Evolutionary conservation across 176 grass and related monocot genomes (phyloP), one percentile per base, ranked within the genome.

Genomic region (Oryza meridionalis): DNA sequence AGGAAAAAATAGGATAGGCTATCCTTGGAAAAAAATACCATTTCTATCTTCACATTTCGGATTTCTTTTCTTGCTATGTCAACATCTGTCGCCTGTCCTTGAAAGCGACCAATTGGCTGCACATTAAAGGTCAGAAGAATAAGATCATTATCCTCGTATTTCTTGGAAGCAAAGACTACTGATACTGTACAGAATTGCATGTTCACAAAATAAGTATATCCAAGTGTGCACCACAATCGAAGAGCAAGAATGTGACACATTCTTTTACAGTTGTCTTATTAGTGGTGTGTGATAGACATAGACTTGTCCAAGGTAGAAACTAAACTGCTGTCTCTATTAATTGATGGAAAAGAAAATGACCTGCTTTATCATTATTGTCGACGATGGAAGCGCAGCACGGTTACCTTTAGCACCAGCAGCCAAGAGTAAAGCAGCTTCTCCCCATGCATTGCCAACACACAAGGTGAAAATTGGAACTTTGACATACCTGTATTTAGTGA

Each of bases 341-440:
- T 37, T 78, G 3, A 90, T 78, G 84, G 29, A 69, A 76, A 51
- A 73, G 69, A 86, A 86, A 86, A 44, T 80, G 22, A 98, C 96
- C 96, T 98, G 92, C 73, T 90, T 98, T 69, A 98, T 95, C 96
- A 98, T 98, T 88, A 98, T 98, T 4, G 81, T 90, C 37, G 93
- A 88, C 78, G 96, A 98, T 90, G 96, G 96, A 88, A 98, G 90
- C 67, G 96, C 93, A 67, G 96, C 85, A 49, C 95, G 90, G 79
- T 95, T 94, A 66, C 91, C 92, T 91, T 78, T 90, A 66, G 86
- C 82, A 81, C 95, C 95, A 93, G 95, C 90, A 91, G 95, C 92
- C 74, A 98, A 95, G 43, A 98, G 89, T 70, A 98, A 84, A 71
- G 95, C 91, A 72, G 90, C 90, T 91, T 98, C 95, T 82, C 92